Evolutionary conservation across 371 early-diverging fungal species (phyloP).

Genomic region (Mortierella sp.): DNA sequence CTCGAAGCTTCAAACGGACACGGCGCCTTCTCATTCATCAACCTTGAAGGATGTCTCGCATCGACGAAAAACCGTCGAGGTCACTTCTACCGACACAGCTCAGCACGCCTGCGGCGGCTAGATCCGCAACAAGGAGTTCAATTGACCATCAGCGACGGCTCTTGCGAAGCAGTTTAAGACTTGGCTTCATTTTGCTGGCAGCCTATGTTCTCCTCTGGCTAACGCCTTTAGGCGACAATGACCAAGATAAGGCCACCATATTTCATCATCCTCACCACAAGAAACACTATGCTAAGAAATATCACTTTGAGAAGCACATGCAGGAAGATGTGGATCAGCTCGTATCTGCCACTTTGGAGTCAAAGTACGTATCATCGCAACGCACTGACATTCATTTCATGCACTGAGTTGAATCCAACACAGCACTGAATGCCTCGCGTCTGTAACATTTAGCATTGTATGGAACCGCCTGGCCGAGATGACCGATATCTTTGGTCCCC

Average conservation of each 20-base stretch:
- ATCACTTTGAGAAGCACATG: conserved; percentile 36
- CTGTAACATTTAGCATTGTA: conserved; percentile 32
- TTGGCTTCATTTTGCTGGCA: conserved; percentile 6
- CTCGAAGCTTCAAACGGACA: too few relatives aligned
- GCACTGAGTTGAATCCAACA: too few relatives aligned
- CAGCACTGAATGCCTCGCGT: too few relatives aligned
- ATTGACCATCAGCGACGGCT: conserved; percentile 5
- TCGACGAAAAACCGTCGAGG: conserved; percentile 16
- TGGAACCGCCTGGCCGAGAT: conserved; percentile 69
- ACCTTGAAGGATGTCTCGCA: background rate
- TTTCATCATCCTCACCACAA: background rate
- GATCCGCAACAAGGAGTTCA: background rate
- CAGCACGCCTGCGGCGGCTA: background rate
- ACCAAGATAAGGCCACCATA: background rate
- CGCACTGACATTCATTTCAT: background rate
- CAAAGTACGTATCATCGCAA: conserved; percentile 17
- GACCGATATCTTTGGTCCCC: conserved; percentile 65
- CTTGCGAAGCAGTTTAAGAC: conserved; percentile 8
- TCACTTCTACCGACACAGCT: conserved; percentile 3
- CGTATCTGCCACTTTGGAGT: conserved; percentile 24
- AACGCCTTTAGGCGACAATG: background rate
- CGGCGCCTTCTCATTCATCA: too few relatives aligned
- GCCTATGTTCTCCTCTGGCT: conserved; percentile 8
- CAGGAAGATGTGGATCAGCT: conserved; percentile 30
- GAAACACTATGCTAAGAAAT: background rate